A percentile compares a stretch with the other conserved stretches of the same genome.
Conservation (phyloP, 2,329 filamentous ascomycete genomes). For the Clonostachys chloroleuca region DNA sequence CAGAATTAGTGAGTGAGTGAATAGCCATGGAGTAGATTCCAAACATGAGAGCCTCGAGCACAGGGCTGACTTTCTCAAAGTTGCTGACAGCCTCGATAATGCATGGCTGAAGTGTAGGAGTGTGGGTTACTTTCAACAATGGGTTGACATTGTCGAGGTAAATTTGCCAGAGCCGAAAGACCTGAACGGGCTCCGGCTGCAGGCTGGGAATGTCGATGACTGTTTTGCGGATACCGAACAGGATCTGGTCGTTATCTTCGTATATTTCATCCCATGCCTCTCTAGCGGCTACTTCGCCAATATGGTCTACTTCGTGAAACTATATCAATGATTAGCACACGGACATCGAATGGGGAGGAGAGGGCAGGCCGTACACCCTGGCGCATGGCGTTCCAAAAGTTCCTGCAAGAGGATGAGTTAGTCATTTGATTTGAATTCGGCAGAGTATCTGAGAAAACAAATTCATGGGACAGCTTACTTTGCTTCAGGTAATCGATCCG, state of each 20-base stretch:
- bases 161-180: constrained; percentile 70
- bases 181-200: constrained; percentile 62
- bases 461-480: too few relatives aligned
- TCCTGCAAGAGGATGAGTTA: neutral
- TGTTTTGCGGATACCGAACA: constrained; percentile 38
- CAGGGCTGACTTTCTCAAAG: constrained; percentile 48
- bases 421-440: too few relatives aligned
- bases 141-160: constrained; percentile 74
- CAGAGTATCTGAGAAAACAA: too few relatives aligned
- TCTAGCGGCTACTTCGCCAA: constrained; percentile 43
- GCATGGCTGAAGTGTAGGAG: constrained; percentile 62
- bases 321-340: constrained; percentile 11
- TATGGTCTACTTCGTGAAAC: constrained; percentile 55
- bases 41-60: constrained; percentile 58
- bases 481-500: too few relatives aligned
- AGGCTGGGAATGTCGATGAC: constrained; percentile 36
- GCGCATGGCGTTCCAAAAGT: neutral
- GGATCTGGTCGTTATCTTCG: constrained; percentile 45
- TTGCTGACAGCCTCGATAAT: constrained; percentile 59
- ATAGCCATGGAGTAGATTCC: constrained; percentile 61
- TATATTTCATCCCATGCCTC: constrained; percentile 44
- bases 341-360: constrained; percentile 10
- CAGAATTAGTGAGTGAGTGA: constrained; percentile 48
- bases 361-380: neutral
- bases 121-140: constrained; percentile 67